Percentiles rank a stretch among this genome's conserved stretches.
These are phyloP conservation scores for Lasiosphaeria miniovina DNA, from an alignment of 495 filamentous ascomycete genomes.

Conservation along the genomic window DNA sequence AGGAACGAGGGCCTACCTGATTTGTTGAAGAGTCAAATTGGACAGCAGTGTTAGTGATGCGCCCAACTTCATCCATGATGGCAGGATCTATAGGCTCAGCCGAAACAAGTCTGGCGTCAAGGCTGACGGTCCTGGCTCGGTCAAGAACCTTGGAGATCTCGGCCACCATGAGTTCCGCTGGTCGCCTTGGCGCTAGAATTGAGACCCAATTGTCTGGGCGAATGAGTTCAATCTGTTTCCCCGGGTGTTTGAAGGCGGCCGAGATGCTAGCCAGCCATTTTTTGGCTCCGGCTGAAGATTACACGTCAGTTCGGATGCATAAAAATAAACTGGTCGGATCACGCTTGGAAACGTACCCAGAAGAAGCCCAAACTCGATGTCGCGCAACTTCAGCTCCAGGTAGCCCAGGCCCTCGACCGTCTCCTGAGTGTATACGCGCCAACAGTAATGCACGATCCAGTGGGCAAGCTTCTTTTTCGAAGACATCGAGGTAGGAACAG, in stretches of 20 bases:
- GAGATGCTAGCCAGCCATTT: constrained; percentile 32
- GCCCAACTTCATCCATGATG: constrained; percentile 38
- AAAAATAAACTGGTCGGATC: background rate
- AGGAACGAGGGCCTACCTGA: constrained; percentile 24
- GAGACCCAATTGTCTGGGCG: constrained; percentile 25
- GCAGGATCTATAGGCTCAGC: constrained; percentile 18
- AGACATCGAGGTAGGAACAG: constrained; percentile 23
- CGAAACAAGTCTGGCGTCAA: constrained; percentile 20
- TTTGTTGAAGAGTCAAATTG: constrained; percentile 17
- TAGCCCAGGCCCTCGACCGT: constrained; percentile 31
- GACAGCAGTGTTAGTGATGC: constrained; percentile 43
- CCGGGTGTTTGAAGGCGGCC: constrained; percentile 25
- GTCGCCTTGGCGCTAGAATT: constrained; percentile 33
- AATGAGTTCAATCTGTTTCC: constrained; percentile 34
- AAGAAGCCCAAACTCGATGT: constrained; percentile 35
- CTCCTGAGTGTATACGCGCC: constrained; percentile 34
- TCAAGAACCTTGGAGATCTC: constrained; percentile 37
- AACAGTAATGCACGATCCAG: constrained; percentile 40
- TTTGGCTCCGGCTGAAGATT: constrained; percentile 31
- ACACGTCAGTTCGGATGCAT: background rate
- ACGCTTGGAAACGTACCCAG: constrained; percentile 29
- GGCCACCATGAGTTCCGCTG: constrained; percentile 30
- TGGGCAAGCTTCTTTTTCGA: constrained; percentile 37
- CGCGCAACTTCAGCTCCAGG: constrained; percentile 28
- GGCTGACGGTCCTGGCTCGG: constrained; percentile 18